Conservation (phyloP, 2,329 filamentous ascomycete genomes). For the Fusarium caatingaense region DNA sequence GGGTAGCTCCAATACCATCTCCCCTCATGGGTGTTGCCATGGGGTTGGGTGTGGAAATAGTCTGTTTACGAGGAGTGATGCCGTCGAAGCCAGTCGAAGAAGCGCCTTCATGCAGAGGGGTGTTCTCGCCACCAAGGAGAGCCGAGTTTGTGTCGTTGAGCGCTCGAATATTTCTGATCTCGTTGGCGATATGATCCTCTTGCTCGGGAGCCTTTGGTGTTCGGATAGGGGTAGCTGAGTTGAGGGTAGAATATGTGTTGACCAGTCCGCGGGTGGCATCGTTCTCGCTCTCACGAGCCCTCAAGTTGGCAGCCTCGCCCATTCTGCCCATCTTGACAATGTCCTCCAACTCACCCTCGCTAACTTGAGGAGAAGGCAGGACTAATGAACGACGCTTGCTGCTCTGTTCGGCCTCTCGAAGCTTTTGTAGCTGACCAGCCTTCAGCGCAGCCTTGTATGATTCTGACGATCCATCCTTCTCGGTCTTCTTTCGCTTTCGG, state of each 20-base stretch:
- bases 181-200: conserved; percentile 95
- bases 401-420: conserved; percentile 95
- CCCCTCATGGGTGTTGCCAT: conserved; percentile 87
- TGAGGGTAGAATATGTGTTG: conserved; percentile 85
- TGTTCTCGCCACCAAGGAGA: conserved; percentile 92
- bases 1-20: conserved; percentile 75
- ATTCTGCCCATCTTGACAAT: conserved; percentile 99
- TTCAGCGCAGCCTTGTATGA: conserved; percentile 89
- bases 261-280: conserved; percentile 86
- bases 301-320: conserved; percentile 83
- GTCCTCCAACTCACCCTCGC: conserved; percentile 92
- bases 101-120: conserved; percentile 82
- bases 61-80: conserved; percentile 81
- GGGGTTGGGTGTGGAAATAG: conserved; percentile 92
- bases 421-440: conserved; percentile 92
- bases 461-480: conserved; percentile 82
- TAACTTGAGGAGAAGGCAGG: conserved; percentile 89
- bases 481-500: conserved; percentile 89
- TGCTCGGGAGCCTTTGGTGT: conserved; percentile 92
- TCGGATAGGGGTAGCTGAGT: conserved; percentile 86
- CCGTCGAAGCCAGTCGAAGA: conserved; percentile 91
- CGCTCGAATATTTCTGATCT: conserved; percentile 92
- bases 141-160: conserved; percentile 95
- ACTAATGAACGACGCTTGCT: conserved; percentile 89
- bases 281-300: conserved; percentile 83